Percentiles rank a stretch among this genome's conserved stretches.
phyloP scores from a whole-genome alignment of 2,329 filamentous ascomycete species.

The Colletotrichum sublineola region DNA sequence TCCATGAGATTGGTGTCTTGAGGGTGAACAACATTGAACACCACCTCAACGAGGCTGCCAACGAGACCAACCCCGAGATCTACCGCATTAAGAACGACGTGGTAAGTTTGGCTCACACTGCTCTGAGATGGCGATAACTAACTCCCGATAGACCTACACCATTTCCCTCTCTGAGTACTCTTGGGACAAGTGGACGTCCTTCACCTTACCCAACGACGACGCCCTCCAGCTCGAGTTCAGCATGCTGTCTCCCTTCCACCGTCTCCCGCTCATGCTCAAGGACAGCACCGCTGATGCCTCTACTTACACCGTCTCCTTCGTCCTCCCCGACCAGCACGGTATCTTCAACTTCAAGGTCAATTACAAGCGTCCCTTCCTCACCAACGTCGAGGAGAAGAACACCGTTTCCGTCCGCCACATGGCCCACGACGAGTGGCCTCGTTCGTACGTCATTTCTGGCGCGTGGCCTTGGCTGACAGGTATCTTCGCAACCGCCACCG shows the following conservation, averaged over 20 bases:
- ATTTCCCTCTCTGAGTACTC: constrained; percentile 91
- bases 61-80: constrained; percentile 83
- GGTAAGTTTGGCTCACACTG: constrained; percentile 71
- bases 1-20: constrained; percentile 92
- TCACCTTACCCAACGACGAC: constrained; percentile 77
- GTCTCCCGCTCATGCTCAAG: constrained; percentile 76
- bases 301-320: constrained; percentile 82
- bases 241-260: constrained; percentile 98
- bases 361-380: constrained; percentile 95
- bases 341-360: constrained; percentile 99
- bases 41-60: constrained; percentile 70
- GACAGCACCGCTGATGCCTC: constrained; percentile 74
- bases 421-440: constrained; percentile 95
- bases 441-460: constrained; percentile 89
- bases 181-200: constrained; percentile 81
- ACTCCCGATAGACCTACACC: constrained; percentile 75
- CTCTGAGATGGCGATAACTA: constrained; percentile 42
- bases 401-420: constrained; percentile 96
- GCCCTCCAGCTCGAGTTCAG: constrained; percentile 94
- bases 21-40: constrained; percentile 88
- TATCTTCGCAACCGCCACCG: constrained; percentile 84
- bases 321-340: constrained; percentile 94
- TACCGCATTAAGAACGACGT: constrained; percentile 98
- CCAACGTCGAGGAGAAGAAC: constrained; percentile 90
- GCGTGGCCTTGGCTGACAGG: constrained; percentile 97